These are phyloP conservation scores for Melampsora larici-populina DNA, from an alignment of 1,284 basidiomycete species.

Conservation along the genomic window DNA sequence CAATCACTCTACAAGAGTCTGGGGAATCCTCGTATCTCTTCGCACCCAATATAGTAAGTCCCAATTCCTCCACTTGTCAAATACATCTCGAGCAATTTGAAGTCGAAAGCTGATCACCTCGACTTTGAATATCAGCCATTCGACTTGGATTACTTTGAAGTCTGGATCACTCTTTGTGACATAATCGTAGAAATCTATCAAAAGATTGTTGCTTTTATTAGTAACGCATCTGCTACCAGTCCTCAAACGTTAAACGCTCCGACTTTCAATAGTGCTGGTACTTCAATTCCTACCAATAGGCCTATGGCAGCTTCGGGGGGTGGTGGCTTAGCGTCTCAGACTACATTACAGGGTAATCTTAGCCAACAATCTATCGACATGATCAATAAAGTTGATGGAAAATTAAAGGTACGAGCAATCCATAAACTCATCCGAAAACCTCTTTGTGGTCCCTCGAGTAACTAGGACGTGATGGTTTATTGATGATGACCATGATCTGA, in stretches of 20 bases:
- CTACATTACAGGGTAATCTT: constrained; percentile 44
- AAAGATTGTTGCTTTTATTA: constrained; percentile 70
- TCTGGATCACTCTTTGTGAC: constrained; percentile 75
- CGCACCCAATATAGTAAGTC: constrained; percentile 62
- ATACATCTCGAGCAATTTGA: background rate
- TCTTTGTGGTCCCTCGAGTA: background rate
- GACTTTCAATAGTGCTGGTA: constrained; percentile 20
- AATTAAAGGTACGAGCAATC: constrained; percentile 66
- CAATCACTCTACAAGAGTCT: constrained; percentile 62
- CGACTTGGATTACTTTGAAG: constrained; percentile 77
- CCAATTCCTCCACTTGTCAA: background rate
- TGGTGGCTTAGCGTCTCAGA: constrained; percentile 18
- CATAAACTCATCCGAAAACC: background rate
- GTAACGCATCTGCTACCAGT: constrained; percentile 53
- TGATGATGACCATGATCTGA: background rate
- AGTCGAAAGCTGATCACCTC: background rate
- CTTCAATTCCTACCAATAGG: constrained; percentile 7
- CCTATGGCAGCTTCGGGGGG: constrained; percentile 28
- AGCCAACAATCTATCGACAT: constrained; percentile 59
- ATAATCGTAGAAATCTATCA: constrained; percentile 80
- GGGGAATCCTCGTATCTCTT: constrained; percentile 69
- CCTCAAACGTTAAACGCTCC: constrained; percentile 44
- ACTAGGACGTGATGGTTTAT: background rate
- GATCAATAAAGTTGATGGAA: constrained; percentile 71
- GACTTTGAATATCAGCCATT: constrained; percentile 63